A percentile compares a stretch with the other conserved stretches of the same genome.
These are phyloP conservation scores for Curvularia lunata DNA, from an alignment of 2,329 filamentous ascomycete species.

Conservation along the genomic window DNA sequence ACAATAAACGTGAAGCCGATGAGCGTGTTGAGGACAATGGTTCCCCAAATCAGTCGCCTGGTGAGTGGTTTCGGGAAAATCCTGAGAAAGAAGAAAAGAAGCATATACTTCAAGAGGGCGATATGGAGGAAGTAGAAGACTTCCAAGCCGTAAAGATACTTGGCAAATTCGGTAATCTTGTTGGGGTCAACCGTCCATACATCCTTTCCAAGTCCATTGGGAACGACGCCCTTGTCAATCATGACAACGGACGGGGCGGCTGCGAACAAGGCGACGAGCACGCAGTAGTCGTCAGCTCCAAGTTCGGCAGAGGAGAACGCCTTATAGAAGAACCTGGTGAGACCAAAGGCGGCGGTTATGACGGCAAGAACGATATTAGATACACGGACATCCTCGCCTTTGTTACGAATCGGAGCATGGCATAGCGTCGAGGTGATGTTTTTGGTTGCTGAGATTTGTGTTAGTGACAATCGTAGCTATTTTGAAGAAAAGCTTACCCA, in stretches of 20 bases:
- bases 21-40: slow-evolving; percentile 34
- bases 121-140: slow-evolving; percentile 45
- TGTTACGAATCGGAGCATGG: slow-evolving; percentile 48
- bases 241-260: slow-evolving; percentile 37
- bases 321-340: slow-evolving; percentile 49
- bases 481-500: slow-evolving; percentile 16
- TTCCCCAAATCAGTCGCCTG: slow-evolving; percentile 23
- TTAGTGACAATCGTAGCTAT: slow-evolving; percentile 3
- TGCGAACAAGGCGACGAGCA: slow-evolving; percentile 29
- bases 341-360: slow-evolving; percentile 44
- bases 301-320: slow-evolving; percentile 45
- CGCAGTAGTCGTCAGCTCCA: slow-evolving; percentile 50
- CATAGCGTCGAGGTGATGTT: slow-evolving; percentile 52
- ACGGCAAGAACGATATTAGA: slow-evolving; percentile 45
- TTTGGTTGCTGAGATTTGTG: slow-evolving; percentile 45
- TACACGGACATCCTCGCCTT: slow-evolving; percentile 39
- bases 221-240: slow-evolving; percentile 26
- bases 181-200: slow-evolving; percentile 57
- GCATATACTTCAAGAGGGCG: slow-evolving; percentile 34
- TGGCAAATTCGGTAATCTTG: slow-evolving; percentile 54
- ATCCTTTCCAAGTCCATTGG: slow-evolving; percentile 57
- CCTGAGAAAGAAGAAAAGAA: slow-evolving; percentile 39
- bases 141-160: slow-evolving; percentile 42
- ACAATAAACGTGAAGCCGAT: slow-evolving; percentile 31
- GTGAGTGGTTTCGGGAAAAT: slow-evolving; percentile 37